These are phyloP conservation scores for Wickerhamiella vanderwaltii DNA, from an alignment of 805 yeast species.

Conservation along the genomic window DNA sequence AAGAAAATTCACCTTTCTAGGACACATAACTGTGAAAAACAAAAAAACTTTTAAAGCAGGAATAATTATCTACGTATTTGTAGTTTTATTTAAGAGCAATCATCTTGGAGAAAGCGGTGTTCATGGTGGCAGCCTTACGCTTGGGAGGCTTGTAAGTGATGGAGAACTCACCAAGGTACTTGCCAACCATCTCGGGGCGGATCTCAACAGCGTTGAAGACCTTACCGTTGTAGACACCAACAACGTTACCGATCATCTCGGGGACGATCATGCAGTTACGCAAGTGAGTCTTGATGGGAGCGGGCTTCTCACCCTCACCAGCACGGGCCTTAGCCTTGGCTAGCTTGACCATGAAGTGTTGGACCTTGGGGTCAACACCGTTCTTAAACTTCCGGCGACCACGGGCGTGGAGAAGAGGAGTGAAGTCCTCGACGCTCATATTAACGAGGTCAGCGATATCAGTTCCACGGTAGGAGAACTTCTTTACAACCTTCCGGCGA, in stretches of 20 bases:
- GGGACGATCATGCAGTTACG: slow-evolving; percentile 98
- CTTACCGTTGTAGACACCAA: slow-evolving; percentile 99
- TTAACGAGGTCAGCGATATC: slow-evolving; percentile 88
- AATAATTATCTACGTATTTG: slow-evolving; percentile 5
- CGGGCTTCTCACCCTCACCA: slow-evolving; percentile 85
- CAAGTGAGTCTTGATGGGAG: slow-evolving; percentile 95
- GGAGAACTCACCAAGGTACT: slow-evolving; percentile 99
- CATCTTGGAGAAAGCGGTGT: slow-evolving; percentile 25
- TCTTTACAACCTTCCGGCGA: slow-evolving; percentile 75
- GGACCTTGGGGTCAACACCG: slow-evolving; percentile 91
- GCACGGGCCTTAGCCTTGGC: slow-evolving; percentile 87
- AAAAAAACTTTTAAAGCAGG: too few species aligned
- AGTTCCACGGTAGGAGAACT: slow-evolving; percentile 98
- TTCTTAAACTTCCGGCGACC: slow-evolving; percentile 99
- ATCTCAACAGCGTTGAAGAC: slow-evolving; percentile 97
- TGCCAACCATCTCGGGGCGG: slow-evolving; percentile 99
- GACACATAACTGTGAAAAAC: background rate
- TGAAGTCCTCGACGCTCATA: slow-evolving; percentile 92
- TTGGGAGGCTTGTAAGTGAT: slow-evolving; percentile 99
- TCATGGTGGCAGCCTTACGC: slow-evolving; percentile 59
- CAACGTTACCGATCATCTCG: slow-evolving; percentile 98
- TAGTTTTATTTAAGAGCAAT: slow-evolving; percentile 22
- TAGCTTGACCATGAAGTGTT: slow-evolving; percentile 92
- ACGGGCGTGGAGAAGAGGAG: slow-evolving; percentile 94
- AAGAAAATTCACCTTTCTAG: too few species aligned